Percentiles rank a stretch among this genome's conserved stretches.
phyloP scores from a whole-genome alignment of 129 eudicot genomes.

The Gnaphalium uliginosum region DNA sequence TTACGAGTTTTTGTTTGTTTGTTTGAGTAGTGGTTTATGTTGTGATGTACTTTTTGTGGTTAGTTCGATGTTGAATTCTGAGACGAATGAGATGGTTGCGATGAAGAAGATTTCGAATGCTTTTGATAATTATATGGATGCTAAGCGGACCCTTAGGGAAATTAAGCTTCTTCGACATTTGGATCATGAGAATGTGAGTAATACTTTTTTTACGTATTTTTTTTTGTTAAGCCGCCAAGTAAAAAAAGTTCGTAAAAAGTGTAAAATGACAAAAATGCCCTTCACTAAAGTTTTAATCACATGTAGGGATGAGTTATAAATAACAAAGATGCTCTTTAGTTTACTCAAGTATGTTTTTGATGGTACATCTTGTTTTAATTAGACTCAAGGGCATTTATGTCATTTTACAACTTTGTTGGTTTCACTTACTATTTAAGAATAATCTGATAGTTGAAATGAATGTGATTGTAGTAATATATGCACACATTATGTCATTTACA shows the following conservation, averaged over 20 bases:
- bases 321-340: too few relatives aligned
- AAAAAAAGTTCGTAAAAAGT: background rate
- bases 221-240: background rate
- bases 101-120: constrained; percentile 86
- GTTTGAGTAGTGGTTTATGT: background rate
- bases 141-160: constrained; percentile 85
- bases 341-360: too few relatives aligned
- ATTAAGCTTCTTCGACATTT: constrained; percentile 84
- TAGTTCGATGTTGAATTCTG: constrained; percentile 75
- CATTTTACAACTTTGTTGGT: background rate
- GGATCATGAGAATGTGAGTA: constrained; percentile 85
- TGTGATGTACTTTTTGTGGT: constrained; percentile 13
- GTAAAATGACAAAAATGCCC: background rate
- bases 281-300: too few relatives aligned
- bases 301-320: background rate
- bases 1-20: background rate
- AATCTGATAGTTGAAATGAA: background rate
- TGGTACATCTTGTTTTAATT: too few relatives aligned
- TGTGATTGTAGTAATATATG: background rate
- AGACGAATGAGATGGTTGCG: constrained; percentile 92
- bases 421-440: too few relatives aligned
- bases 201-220: background rate
- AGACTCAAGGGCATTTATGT: too few relatives aligned
- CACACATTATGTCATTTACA: background rate
- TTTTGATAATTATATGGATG: constrained; percentile 87